Base-by-base conservation (phyloP, 2,329 filamentous ascomycete genomes). In the Chalara sp. region DNA sequence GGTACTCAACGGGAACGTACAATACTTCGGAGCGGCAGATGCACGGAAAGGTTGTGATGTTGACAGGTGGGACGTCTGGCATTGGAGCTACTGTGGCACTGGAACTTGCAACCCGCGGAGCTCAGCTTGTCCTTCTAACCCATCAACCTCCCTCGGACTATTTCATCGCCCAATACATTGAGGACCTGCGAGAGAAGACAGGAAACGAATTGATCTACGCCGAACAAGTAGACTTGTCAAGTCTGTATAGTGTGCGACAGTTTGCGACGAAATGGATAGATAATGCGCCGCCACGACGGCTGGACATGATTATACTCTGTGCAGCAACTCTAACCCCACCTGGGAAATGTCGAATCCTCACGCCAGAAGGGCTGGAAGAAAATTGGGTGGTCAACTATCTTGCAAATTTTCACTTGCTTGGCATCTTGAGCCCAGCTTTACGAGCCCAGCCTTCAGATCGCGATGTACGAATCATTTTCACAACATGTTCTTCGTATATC, bases 231-330 rank as follows among this genome's bases (percentile, higher is more conserved):
- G 90, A 99, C 65, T 80, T 99, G 31, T 73, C 85, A 10, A 92
- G 86, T 12, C 75, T 99, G n/a, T 83, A 96, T 67, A 95, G 88
- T 67, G 85, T 99, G 61, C 87, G 93, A 39, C 78, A 84, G 56
- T 99, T 99, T 67, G 93, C 93, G 10, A 99, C 93, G 0, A 92
- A 89, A 72, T 99, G 95, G 92, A 89, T 99, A 58, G 92, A 99
- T 68, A 97, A 96, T 67, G 81, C 87, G 28, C 92, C 93, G 3
- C 89, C 91, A 6, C 79, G 95, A 51, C 78, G 95, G 45, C 73
- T 99, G 6, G 93, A 99, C 67, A 91, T 92, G 83, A 74, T 99
- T 44, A 80, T 99, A 21, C 76, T 99, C 13, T 96, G 90, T 67
- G 93, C 86, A 7, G 87, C 87, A 43, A 86, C 85, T 0, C 73